Conservation (phyloP, 805 yeast species). For the Candida nemodendra region DNA sequence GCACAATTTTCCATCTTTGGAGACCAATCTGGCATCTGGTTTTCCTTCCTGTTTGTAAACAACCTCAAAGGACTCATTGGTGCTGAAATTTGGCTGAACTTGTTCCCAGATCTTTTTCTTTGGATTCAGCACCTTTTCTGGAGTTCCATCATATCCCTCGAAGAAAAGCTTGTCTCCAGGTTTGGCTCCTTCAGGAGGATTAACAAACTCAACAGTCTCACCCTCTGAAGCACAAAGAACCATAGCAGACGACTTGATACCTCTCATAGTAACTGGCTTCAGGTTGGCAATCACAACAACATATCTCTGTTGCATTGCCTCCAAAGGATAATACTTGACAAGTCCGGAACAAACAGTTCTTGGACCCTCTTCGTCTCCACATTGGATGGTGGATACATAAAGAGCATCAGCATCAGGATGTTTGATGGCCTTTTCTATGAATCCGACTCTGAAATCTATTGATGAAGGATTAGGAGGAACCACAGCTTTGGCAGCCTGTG, state of each 20-base stretch:
- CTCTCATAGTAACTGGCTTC: constrained; percentile 98
- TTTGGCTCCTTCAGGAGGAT: constrained; percentile 89
- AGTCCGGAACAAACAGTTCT: constrained; percentile 98
- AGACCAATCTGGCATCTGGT: constrained; percentile 69
- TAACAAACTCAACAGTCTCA: constrained; percentile 84
- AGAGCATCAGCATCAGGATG: constrained; percentile 98
- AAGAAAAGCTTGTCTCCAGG: constrained; percentile 97
- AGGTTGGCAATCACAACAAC: constrained; percentile 92
- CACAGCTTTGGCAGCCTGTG: constrained; percentile 45
- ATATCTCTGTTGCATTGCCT: constrained; percentile 92
- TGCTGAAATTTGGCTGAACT: constrained; percentile 86
- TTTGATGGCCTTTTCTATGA: constrained; percentile 91
- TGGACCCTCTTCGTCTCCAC: constrained; percentile 96
- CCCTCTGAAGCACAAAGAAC: constrained; percentile 85
- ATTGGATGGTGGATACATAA: constrained; percentile 93
- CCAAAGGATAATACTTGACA: constrained; percentile 83
- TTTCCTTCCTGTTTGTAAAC: constrained; percentile 78
- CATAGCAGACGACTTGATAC: constrained; percentile 94
- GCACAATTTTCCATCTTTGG: constrained; percentile 75
- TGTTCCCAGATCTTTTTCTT: constrained; percentile 98
- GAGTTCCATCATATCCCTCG: constrained; percentile 84
- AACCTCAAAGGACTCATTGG: constrained; percentile 73
- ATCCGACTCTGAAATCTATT: constrained; percentile 93
- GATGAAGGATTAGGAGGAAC: constrained; percentile 77
- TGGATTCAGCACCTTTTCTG: constrained; percentile 91